Evolutionary conservation across 371 early-diverging fungal species (phyloP).

Genomic region (Amoeboaphelidium protococcarum): DNA sequence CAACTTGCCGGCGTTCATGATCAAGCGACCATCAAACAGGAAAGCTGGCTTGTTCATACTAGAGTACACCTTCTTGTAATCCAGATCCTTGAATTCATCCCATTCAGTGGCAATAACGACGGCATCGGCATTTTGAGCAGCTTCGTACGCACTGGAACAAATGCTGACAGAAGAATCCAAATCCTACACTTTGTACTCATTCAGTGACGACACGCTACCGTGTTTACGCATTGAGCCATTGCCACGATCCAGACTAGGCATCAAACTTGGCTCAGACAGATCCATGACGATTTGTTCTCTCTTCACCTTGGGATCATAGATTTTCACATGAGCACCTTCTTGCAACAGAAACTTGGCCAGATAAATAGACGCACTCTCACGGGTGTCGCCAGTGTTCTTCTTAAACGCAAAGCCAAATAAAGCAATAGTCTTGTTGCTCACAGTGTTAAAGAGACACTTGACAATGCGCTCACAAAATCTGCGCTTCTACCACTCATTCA

Average conservation of each 20-base stretch:
- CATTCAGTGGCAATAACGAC: constrained; percentile 69
- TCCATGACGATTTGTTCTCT: constrained; percentile 51
- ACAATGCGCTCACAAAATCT: constrained; percentile 31
- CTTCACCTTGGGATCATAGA: constrained; percentile 80
- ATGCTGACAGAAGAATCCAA: constrained; percentile 34
- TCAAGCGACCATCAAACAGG: constrained; percentile 74
- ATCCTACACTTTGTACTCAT: constrained; percentile 6
- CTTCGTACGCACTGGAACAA: constrained; percentile 29
- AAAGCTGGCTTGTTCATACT: constrained; percentile 68
- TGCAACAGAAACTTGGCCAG: constrained; percentile 49
- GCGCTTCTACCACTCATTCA: constrained; percentile 79
- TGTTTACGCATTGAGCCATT: constrained; percentile 11
- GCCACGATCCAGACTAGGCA: too few species aligned
- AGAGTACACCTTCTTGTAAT: constrained; percentile 32
- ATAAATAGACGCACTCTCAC: constrained; percentile 66
- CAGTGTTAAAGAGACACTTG: constrained; percentile 45
- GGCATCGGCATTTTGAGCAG: constrained; percentile 44
- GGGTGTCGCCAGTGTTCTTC: constrained; percentile 82
- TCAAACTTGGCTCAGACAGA: constrained; percentile 38
- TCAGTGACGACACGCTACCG: not conserved
- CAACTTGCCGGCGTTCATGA: constrained; percentile 42
- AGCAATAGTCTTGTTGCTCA: constrained; percentile 43
- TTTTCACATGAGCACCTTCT: constrained; percentile 43
- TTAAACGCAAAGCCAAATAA: constrained; percentile 77
- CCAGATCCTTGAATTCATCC: constrained; percentile 56